Conservation (phyloP, 2,329 filamentous ascomycete genomes). For the Aspergillus sp. region DNA sequence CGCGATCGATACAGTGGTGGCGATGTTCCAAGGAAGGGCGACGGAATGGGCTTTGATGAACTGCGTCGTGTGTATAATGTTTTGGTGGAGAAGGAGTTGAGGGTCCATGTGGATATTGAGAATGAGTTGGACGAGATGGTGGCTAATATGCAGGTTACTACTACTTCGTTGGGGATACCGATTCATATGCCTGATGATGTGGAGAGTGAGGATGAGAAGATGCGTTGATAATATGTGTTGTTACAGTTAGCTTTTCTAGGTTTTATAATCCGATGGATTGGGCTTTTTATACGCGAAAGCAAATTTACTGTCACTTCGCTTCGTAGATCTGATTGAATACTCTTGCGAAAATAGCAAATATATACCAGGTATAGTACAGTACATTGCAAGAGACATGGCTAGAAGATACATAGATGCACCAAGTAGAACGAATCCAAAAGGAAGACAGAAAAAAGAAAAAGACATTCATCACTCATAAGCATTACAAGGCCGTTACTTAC, state of each 20-base stretch:
- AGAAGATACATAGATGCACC: no score
- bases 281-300: neutral
- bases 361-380: no score
- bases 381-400: no score
- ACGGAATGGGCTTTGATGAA: constrained; percentile 42
- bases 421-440: no score
- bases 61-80: constrained; percentile 51
- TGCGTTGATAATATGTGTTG: neutral
- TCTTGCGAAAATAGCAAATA: no score
- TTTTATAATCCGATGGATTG: no score
- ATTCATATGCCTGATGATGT: constrained; percentile 27
- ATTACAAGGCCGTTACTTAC: no score
- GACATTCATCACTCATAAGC: no score
- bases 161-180: constrained; percentile 8
- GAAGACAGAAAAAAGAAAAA: no score
- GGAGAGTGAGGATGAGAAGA: constrained; percentile 18
- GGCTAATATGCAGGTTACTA: constrained; percentile 9
- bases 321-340: no score
- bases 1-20: neutral
- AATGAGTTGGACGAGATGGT: constrained; percentile 34
- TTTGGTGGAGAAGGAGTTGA: constrained; percentile 57
- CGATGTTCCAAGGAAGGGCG: constrained; percentile 1
- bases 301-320: neutral
- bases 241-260: neutral
- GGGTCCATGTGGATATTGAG: constrained; percentile 54